Percentiles rank a stretch among this genome's conserved stretches.
Conservation (phyloP, 208 protist genomes). For the Trypanosoma conorhini region DNA sequence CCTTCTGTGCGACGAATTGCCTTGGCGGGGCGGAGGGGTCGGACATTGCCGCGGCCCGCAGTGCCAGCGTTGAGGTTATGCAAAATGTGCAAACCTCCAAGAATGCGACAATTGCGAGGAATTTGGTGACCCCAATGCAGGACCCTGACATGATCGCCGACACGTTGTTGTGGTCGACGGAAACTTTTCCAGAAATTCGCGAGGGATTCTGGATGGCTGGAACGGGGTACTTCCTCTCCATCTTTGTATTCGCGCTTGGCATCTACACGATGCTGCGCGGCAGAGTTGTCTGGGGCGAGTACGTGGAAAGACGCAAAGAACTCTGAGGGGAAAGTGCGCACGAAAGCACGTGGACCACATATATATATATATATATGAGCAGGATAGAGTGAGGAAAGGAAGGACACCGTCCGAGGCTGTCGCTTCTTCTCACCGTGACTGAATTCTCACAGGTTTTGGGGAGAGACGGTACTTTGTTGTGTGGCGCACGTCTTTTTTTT, state of each 20-base stretch:
- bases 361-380: background rate
- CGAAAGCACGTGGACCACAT: background rate
- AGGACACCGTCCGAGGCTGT: background rate
- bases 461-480: background rate
- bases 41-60: background rate
- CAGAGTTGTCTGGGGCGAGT: slow-evolving; percentile 42
- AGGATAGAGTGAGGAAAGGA: background rate
- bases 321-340: slow-evolving; percentile 4
- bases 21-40: background rate
- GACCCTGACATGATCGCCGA: slow-evolving; percentile 15
- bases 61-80: slow-evolving; percentile 11
- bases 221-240: slow-evolving; percentile 65
- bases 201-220: slow-evolving; percentile 47
- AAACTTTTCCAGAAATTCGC: background rate
- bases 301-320: background rate
- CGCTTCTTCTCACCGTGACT: slow-evolving; percentile 5
- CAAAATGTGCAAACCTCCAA: background rate
- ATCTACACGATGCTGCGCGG: slow-evolving; percentile 69
- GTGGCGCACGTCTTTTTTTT: background rate
- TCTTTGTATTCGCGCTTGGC: slow-evolving; percentile 58
- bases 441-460: background rate
- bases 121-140: slow-evolving; percentile 2
- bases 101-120: slow-evolving; percentile 8
- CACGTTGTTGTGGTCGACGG: slow-evolving; percentile 11
- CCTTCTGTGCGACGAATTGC: slow-evolving; percentile 9